Conservation (phyloP, 1,284 basidiomycete species). For the Tetrapyrgos nigripes region DNA sequence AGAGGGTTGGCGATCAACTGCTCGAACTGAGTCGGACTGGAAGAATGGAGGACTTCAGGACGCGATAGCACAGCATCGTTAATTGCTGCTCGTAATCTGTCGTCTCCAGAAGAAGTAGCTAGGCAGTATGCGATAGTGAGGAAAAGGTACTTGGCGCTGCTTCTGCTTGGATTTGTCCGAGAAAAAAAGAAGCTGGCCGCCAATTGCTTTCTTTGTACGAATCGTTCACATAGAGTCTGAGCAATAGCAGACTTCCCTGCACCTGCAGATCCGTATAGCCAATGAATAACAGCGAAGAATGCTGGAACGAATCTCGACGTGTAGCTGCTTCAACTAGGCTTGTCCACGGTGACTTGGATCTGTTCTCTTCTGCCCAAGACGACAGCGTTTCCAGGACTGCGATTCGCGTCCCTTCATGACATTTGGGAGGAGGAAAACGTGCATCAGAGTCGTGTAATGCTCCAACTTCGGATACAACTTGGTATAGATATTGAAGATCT, state of each 20-base stretch:
- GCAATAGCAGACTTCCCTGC: conserved; percentile 26
- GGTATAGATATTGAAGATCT: too few species aligned
- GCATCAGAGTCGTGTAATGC: conserved; percentile 45
- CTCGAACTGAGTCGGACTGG: conserved; percentile 1
- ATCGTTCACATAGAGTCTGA: conserved; percentile 19
- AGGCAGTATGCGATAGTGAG: conserved; percentile 7
- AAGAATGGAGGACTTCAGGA: background rate
- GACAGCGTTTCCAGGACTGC: background rate
- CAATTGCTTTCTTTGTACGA: background rate
- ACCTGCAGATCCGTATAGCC: conserved; percentile 22
- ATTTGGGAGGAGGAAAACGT: background rate
- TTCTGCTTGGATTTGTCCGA: conserved; percentile 2
- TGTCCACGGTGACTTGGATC: too few species aligned
- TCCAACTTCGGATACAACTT: too few species aligned
- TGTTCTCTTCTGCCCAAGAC: background rate
- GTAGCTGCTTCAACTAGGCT: too few species aligned
- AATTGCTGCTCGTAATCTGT: background rate
- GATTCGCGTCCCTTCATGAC: conserved; percentile 7
- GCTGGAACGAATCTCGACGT: too few species aligned
- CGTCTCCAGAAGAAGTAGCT: background rate
- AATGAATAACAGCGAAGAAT: conserved; percentile 6
- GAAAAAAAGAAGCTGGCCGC: conserved; percentile 25
- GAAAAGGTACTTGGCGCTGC: conserved; percentile 1
- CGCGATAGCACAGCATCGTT: background rate
- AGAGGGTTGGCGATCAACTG: conserved; percentile 1